Conservation (phyloP, 441 rosid species). For the Cnidoscolus chayamansa region DNA sequence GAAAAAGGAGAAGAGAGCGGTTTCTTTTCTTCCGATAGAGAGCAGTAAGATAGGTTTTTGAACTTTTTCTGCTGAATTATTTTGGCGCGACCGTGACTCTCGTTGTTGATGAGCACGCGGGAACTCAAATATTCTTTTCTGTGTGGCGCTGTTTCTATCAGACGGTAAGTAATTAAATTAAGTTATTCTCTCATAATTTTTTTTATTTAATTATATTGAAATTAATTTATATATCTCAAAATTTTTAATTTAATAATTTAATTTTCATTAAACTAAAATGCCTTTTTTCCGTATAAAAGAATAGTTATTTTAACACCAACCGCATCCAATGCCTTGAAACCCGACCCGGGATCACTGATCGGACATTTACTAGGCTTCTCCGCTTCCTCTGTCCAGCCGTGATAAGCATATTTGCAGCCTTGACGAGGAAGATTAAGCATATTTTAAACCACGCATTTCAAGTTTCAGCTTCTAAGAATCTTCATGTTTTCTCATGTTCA, state of each 20-base stretch:
- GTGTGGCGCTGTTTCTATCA: background rate
- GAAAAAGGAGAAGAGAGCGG: background rate
- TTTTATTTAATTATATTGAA: no score
- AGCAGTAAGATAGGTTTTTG: background rate
- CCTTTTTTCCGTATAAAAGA: no score
- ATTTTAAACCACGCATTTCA: background rate
- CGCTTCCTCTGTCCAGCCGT: no score
- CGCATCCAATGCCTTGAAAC: no score
- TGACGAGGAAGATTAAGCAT: slow-evolving; percentile 63
- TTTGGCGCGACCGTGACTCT: slow-evolving; percentile 25
- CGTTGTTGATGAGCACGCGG: slow-evolving; percentile 25
- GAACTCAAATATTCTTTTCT: slow-evolving; percentile 24
- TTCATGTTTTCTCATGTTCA: slow-evolving; percentile 33
- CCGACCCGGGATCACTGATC: no score
- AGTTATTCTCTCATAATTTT: no score
- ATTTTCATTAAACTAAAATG: no score
- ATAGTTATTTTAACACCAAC: no score
- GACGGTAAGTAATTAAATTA: no score
- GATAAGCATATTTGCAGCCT: slow-evolving; percentile 24
- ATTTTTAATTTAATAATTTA: no score
- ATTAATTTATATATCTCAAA: no score
- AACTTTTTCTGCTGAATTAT: slow-evolving; percentile 4
- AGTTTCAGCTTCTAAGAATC: background rate
- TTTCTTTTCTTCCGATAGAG: no score
- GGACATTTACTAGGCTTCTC: background rate